Evolutionary conservation across 1,139 yeast species (phyloP).

Genomic region (Diutina rugosa): DNA sequence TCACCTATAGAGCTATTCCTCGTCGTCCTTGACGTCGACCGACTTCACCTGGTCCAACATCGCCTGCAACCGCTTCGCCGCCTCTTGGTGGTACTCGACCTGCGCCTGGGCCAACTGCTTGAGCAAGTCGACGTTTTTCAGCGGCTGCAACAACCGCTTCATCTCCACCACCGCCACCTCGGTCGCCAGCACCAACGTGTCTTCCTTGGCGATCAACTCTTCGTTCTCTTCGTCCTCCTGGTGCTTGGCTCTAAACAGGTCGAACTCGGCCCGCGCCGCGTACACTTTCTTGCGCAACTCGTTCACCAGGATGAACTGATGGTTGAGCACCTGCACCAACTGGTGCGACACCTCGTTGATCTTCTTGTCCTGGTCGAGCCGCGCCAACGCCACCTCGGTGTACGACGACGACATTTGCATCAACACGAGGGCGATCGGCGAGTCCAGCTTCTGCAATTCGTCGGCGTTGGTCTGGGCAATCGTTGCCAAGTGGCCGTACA

Average conservation of each 20-base stretch:
- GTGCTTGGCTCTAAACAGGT: constrained; percentile 39
- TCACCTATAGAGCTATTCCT: background rate
- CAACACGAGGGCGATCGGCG: constrained; percentile 41
- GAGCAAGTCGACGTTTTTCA: constrained; percentile 48
- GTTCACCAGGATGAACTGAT: constrained; percentile 47
- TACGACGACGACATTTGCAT: constrained; percentile 45
- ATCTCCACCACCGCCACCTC: constrained; percentile 65
- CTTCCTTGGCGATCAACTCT: constrained; percentile 56
- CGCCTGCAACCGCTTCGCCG: constrained; percentile 3
- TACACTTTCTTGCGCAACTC: constrained; percentile 58
- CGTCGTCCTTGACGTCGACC: background rate
- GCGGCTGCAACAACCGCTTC: constrained; percentile 58
- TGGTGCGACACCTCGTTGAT: constrained; percentile 44
- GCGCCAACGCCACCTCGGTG: constrained; percentile 44
- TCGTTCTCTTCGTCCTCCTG: constrained; percentile 25
- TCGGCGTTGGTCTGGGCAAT: constrained; percentile 22
- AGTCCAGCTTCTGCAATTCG: constrained; percentile 28
- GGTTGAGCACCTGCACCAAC: constrained; percentile 36
- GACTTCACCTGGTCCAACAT: background rate
- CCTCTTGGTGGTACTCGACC: constrained; percentile 47
- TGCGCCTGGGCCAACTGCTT: constrained; percentile 56
- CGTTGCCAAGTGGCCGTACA: constrained; percentile 29
- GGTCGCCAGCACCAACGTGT: constrained; percentile 66
- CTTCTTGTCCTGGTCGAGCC: constrained; percentile 52
- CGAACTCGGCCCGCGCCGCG: constrained; percentile 55